A percentile compares a stretch with the other conserved stretches of the same genome.
Conservation (phyloP, 1,284 basidiomycete species). For the Hortiboletus rubellus region DNA sequence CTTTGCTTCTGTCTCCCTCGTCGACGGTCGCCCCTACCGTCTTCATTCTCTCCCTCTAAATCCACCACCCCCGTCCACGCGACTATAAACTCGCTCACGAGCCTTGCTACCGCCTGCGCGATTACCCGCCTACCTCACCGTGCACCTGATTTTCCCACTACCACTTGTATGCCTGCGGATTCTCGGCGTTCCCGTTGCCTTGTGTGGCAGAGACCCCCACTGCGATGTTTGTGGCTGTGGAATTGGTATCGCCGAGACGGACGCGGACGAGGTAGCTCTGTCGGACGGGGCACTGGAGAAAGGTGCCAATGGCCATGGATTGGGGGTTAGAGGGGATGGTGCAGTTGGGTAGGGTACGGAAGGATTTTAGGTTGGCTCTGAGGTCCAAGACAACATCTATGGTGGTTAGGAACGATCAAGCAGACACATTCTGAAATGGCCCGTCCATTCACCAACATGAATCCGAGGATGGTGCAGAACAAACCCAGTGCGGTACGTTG, state of each 20-base stretch:
- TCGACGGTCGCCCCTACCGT: slow-evolving; percentile 17
- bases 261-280: slow-evolving; percentile 69
- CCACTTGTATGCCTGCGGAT: slow-evolving; percentile 61
- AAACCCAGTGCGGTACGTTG: slow-evolving; percentile 64
- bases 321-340: slow-evolving; percentile 49
- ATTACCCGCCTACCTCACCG: slow-evolving; percentile 69
- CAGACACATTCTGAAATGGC: slow-evolving; percentile 37
- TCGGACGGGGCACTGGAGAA: slow-evolving; percentile 53
- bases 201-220: slow-evolving; percentile 42
- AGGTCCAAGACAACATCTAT: slow-evolving; percentile 44
- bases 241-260: slow-evolving; percentile 46
- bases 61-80: slow-evolving; percentile 41
- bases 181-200: slow-evolving; percentile 48
- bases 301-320: slow-evolving; percentile 53
- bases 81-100: slow-evolving; percentile 76
- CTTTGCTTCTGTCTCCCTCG: slow-evolving; percentile 25
- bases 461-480: slow-evolving; percentile 65
- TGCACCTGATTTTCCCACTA: slow-evolving; percentile 75
- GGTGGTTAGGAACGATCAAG: slow-evolving; percentile 7
- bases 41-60: slow-evolving; percentile 45
- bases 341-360: slow-evolving; percentile 45
- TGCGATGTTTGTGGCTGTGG: slow-evolving; percentile 51
- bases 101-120: slow-evolving; percentile 42
- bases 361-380: slow-evolving; percentile 48
- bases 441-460: slow-evolving; percentile 69